A percentile compares a stretch with the other conserved stretches of the same genome.
These are phyloP conservation scores for Melastoma malabathricum DNA, from an alignment of 345 rosid genomes.

Conservation along the genomic window DNA sequence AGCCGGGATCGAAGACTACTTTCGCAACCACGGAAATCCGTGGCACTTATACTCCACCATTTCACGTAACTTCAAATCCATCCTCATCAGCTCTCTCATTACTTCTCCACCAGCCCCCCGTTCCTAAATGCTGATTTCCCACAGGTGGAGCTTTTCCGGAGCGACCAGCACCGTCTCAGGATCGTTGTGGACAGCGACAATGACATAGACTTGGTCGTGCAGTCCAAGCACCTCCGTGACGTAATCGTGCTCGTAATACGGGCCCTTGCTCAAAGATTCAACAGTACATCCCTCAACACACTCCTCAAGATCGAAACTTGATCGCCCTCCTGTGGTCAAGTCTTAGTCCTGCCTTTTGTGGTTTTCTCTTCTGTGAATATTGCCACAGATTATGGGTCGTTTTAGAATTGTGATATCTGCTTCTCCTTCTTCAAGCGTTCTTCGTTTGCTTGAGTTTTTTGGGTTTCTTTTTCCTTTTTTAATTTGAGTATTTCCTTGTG, in stretches of 20 bases:
- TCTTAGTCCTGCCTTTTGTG: too few relatives aligned
- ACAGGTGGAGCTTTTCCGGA: conserved; percentile 81
- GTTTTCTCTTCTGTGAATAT: too few relatives aligned
- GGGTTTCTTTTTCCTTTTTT: too few relatives aligned
- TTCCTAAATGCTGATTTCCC: neutral
- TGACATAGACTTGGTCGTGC: conserved; percentile 71
- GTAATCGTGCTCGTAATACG: conserved; percentile 70
- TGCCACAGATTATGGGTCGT: too few relatives aligned
- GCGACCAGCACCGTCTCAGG: conserved; percentile 67
- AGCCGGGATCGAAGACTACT: conserved; percentile 87
- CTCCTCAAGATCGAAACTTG: conserved; percentile 71
- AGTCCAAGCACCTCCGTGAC: conserved; percentile 68
- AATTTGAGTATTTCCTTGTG: too few relatives aligned
- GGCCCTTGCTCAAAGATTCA: conserved; percentile 87
- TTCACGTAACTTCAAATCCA: conserved; percentile 49
- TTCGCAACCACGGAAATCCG: conserved; percentile 85
- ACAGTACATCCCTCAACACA: conserved; percentile 91
- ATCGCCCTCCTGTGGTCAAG: neutral
- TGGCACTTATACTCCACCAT: conserved; percentile 88
- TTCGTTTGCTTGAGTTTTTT: too few relatives aligned
- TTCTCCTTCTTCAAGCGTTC: too few relatives aligned
- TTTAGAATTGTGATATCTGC: too few relatives aligned
- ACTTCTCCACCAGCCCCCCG: neutral
- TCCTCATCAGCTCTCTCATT: neutral
- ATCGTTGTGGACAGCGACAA: conserved; percentile 83